Base-by-base conservation (phyloP, 2,329 filamentous ascomycete species). In the Fusarium sp. region DNA sequence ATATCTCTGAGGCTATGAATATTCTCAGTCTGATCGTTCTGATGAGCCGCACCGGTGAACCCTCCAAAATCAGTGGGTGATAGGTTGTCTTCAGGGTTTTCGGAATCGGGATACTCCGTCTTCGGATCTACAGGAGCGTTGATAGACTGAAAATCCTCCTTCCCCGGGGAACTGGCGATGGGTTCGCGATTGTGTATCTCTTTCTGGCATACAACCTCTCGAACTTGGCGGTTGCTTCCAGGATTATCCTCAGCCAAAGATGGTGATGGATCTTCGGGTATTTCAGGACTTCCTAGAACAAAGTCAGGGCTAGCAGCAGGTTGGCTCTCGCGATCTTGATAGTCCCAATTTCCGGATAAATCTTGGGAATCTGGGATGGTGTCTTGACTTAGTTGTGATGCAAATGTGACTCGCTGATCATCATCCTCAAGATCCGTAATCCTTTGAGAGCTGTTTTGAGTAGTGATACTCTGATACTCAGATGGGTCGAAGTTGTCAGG, bases 321-420 rank as follows among this genome's bases (percentile, higher is more conserved):
- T 38, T 44, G 59, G 15, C 62, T 51, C 60, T 52, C 66, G 22
- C 42, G 17, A 34, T 63, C 38, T 50, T 62, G 44, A 51, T 75
- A 72, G 9, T 76, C 70, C 64, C 72, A 76, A 58, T 75, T 75
- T 17, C 72, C 75, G n/a, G 79, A 79, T 15, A 68, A 72, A 39
- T 83, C 84, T 66, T 86, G 84, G 2, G 85, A 87, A 66, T 87
- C 85, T 1, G 84, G 84, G 30, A 87, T 83, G 8, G 83, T 85
- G 32, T 73, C 72, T 60, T 81, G 79, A 63, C 81, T 84, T 42
- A 80, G 65, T 32, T 79, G 73, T 9, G 79, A 77, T 24, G 79
- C 70, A 62, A 85, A 58, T 17, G 75, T 63, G 48, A 81, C 63
- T 47, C 79, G 78, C 28, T 78, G 76, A 68, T 83, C 83, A 54